Percentiles rank a stretch among this genome's conserved stretches.
phyloP scores from a whole-genome alignment of 352 stramenopile species.

The Blastocystis sp. region DNA sequence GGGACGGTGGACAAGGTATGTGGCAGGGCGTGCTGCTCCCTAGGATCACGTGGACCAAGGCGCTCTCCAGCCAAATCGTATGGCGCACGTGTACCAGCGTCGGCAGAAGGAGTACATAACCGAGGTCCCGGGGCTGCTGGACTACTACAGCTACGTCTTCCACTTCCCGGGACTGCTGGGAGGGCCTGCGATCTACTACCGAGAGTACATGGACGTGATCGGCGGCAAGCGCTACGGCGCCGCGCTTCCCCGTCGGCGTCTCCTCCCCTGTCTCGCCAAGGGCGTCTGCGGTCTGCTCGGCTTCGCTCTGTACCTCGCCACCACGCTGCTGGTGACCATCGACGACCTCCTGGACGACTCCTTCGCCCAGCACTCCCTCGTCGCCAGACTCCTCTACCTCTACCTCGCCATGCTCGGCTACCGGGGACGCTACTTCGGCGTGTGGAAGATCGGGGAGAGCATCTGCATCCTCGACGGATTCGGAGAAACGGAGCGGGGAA shows the following conservation, averaged over 20 bases:
- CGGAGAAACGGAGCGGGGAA: constrained; percentile 81
- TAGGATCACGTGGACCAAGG: constrained; percentile 37
- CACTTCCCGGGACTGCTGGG: constrained; percentile 88
- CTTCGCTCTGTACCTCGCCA: constrained; percentile 75
- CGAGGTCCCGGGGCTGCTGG: constrained; percentile 78
- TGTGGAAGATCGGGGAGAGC: constrained; percentile 54
- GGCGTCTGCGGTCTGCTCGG: constrained; percentile 61
- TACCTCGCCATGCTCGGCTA: neutral
- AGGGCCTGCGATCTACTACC: constrained; percentile 86
- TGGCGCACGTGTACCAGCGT: constrained; percentile 28
- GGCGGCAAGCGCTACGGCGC: neutral
- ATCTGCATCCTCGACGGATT: constrained; percentile 54
- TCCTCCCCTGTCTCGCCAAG: constrained; percentile 41
- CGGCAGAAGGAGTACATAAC: constrained; percentile 65
- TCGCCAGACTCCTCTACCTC: constrained; percentile 65
- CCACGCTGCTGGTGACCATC: neutral
- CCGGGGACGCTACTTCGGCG: constrained; percentile 5
- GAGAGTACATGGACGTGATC: constrained; percentile 78
- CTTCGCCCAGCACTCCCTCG: constrained; percentile 85
- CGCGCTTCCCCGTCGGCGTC: neutral
- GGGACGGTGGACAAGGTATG: neutral
- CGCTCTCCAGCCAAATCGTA: neutral
- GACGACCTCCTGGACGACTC: constrained; percentile 85
- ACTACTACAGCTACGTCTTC: constrained; percentile 92
- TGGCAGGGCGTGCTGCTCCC: neutral